Base-by-base conservation (phyloP, 192 early-diverging fungal genomes). In the Neocallimastix lanati region DNA sequence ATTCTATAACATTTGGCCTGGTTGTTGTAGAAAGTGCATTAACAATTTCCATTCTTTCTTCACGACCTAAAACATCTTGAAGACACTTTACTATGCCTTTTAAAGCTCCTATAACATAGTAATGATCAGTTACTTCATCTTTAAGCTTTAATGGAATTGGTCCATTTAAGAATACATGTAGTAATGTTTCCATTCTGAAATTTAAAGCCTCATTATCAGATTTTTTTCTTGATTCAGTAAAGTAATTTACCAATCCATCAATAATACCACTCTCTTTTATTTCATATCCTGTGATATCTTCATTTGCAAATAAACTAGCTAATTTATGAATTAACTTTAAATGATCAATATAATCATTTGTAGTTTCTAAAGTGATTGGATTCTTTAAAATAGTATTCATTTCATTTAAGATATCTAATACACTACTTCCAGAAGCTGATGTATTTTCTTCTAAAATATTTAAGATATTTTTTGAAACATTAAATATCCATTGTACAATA, bases 211-310 rank as follows among this genome's bases (percentile, higher is more conserved):
- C 36, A 77, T 40, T 13, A 79, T 76, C 77, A 36, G 14, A 4
- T n/a, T 30, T 30, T 21, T 30, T 37, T 28, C 77, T 35, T 28
- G 77, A 37, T n/a, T 30, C 58, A 12, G 84, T 81, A 38, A 93
- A 78, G 80, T 88, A 92, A 11, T 76, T 77, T 29, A 90, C 79
- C n/a, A 95, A 77, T 27, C 85, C 85, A 12, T 87, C 86, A 21
- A 95, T 83, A 77, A 96, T 79, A 13, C 93, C 93, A 79, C 91
- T 94, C 79, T 90, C 92, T 78, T 92, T 83, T 29, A 95, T 84
- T 81, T 96, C 95, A 83, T 92, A 93, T 11, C 90, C 90, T 15
- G 93, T 95, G 38, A 93, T 88, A 1, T 93, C 88, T 15, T 79
- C 78, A 0, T 67, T 67, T 9, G 50, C 50, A 67, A 67, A 67